Conservation (phyloP, 495 filamentous ascomycete species). For the Neurospora tetraspora region DNA sequence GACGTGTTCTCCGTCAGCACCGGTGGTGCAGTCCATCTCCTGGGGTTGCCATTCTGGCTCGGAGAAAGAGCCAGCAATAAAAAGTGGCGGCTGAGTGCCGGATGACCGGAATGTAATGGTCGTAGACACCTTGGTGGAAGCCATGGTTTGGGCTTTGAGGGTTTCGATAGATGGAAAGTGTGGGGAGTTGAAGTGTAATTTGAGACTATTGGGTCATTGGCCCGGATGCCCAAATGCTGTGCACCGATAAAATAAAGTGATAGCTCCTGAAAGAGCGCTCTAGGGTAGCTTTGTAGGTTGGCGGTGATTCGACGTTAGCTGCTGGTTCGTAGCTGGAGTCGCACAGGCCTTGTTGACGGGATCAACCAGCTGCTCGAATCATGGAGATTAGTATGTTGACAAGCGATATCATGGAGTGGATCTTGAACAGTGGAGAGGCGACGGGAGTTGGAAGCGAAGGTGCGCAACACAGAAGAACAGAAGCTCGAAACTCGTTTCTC, state of each 20-base stretch:
- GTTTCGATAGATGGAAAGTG: not conserved
- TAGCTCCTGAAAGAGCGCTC: not conserved
- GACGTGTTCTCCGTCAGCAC: constrained; percentile 31
- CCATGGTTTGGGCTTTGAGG: constrained; percentile 21
- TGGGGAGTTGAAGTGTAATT: not conserved
- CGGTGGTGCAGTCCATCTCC: constrained; percentile 44
- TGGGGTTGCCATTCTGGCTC: constrained; percentile 51
- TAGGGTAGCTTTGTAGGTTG: not conserved
- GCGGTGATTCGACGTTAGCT: not conserved
- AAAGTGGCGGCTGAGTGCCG: constrained; percentile 50
- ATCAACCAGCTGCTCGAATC: not conserved
- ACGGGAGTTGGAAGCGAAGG: not conserved
- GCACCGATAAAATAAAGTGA: not conserved
- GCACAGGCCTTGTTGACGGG: not conserved
- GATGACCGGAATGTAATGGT: constrained; percentile 49
- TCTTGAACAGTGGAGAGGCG: not conserved
- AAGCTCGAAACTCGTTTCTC: not conserved
- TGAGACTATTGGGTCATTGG: constrained; percentile 3
- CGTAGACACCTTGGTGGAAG: constrained; percentile 28
- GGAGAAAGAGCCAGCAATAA: constrained; percentile 55
- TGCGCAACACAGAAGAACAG: not conserved
- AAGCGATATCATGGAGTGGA: not conserved
- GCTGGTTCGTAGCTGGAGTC: not conserved
- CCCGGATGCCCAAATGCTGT: constrained; percentile 1
- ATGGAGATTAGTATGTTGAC: not conserved